Base-by-base conservation (phyloP, 768 basidiomycete species). In the Serendipita vermifera region DNA sequence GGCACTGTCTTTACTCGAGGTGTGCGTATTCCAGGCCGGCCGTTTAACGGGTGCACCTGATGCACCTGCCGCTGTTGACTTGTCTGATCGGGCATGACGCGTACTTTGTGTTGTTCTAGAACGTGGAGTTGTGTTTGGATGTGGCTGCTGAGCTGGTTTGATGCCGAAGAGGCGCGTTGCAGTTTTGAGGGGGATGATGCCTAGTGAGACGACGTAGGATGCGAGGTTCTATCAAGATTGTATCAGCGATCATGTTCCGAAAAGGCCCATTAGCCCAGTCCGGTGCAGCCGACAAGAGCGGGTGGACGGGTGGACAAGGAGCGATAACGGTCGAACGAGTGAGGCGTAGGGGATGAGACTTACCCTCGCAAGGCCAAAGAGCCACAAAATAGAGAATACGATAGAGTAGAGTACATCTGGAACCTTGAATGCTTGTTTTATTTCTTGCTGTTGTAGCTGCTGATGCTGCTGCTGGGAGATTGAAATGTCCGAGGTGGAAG, bases 351-450 rank as follows among this genome's bases (percentile, higher is more conserved):
- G 32, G 32, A 51, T 26, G 4, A 26, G 2, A 29, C 46, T 51
- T 29, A 51, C 46, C 29, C 46, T 51, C n/a, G 46, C 46, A 51
- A 26, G 32, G 7, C 46, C 46, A 51, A 51, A 51, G 22, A 51
- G 22, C 46, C 46, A 51, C n/a, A 51, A 29, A 29, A 51, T 51
- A 1, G 46, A 26, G 29, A 51, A 51, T 13, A 29, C 46, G 46
- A 51, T 20, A 51, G 46, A 22, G 46, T 51, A 51, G 9, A 51
- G 15, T 7, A 26, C n/a, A 31, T 51, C 46, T 26, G 20, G n/a
- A 20, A 51, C 15, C 1, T 22, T 17, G 17, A 31, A 2, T 9
- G 46, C 46, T 15, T 15, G 15, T 15, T 31, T 20, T 15, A 29
- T 29, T n/a, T 17, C 17, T 17, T 41, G 26, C 26, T 41, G 6